A percentile compares a stretch with the other conserved stretches of the same genome.
These are phyloP conservation scores for Vanrija sp. DNA, from an alignment of 1,284 basidiomycete species.

Conservation along the genomic window DNA sequence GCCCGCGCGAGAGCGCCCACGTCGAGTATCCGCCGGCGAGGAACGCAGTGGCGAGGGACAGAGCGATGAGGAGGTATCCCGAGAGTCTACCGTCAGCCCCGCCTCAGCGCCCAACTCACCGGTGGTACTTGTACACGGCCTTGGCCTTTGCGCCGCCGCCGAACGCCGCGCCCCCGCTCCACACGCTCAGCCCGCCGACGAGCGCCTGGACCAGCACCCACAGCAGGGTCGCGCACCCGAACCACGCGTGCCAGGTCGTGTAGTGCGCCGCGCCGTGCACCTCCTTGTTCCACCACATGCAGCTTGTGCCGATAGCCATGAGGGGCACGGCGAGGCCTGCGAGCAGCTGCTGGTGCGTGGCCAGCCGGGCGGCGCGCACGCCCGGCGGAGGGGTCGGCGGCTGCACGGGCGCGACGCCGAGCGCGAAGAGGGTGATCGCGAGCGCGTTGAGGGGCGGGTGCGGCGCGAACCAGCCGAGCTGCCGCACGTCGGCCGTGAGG, in stretches of 20 bases:
- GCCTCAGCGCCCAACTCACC: slow-evolving; percentile 25
- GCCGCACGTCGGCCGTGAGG: slow-evolving; percentile 17
- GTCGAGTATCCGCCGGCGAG: slow-evolving; percentile 39
- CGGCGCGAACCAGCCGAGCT: slow-evolving; percentile 39
- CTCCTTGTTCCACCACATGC: slow-evolving; percentile 48
- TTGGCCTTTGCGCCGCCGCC: slow-evolving; percentile 37
- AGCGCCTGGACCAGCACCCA: slow-evolving; percentile 40
- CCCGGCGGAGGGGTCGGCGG: slow-evolving; percentile 30
- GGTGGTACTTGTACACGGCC: slow-evolving; percentile 46
- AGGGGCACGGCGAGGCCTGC: slow-evolving; percentile 33
- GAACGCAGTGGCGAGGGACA: slow-evolving; percentile 37
- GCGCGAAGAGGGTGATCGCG: slow-evolving; percentile 33
- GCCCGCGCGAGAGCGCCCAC: slow-evolving; percentile 23
- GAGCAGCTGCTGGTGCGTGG: slow-evolving; percentile 37
- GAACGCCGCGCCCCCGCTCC: slow-evolving; percentile 25
- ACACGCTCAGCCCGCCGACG: slow-evolving; percentile 33
- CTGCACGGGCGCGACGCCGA: slow-evolving; percentile 41
- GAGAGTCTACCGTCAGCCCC: slow-evolving; percentile 26
- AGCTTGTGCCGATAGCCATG: slow-evolving; percentile 33
- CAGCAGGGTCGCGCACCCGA: slow-evolving; percentile 28
- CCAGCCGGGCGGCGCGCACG: slow-evolving; percentile 25
- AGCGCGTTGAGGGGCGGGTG: slow-evolving; percentile 44
- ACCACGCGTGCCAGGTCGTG: slow-evolving; percentile 41
- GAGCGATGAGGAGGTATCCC: slow-evolving; percentile 39
- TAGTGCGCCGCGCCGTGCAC: slow-evolving; percentile 39